These are phyloP conservation scores for Jatropha curcas DNA, from an alignment of 345 rosid species.

Conservation along the genomic window DNA sequence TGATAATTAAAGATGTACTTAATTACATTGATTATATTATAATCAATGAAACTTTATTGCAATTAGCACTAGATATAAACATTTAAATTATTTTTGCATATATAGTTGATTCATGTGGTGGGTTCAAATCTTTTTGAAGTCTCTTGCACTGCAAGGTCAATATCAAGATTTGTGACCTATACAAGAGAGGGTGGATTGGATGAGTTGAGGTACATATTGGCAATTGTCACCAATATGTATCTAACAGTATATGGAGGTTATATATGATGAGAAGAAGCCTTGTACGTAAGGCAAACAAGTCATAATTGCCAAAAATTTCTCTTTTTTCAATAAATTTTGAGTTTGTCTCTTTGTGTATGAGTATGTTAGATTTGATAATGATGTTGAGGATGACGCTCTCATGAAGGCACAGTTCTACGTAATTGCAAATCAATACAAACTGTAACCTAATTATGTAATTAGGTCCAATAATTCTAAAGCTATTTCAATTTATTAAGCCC, in stretches of 20 bases:
- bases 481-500: no score
- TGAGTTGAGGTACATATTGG: conserved; percentile 1
- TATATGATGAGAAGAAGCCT: conserved; percentile 11
- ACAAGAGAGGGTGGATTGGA: neutral
- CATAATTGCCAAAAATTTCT: neutral
- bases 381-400: neutral
- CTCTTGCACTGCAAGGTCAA: conserved; percentile 8
- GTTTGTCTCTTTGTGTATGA: neutral
- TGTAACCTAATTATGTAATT: no score
- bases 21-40: no score
- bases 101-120: neutral
- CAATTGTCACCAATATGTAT: conserved; percentile 19
- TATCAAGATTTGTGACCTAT: conserved; percentile 12
- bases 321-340: neutral
- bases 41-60: no score
- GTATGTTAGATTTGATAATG: neutral
- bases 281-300: conserved; percentile 1
- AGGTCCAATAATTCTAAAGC: no score
- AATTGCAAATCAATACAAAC: no score
- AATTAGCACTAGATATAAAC: no score
- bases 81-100: no score
- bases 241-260: neutral
- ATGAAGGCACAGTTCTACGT: neutral
- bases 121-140: neutral
- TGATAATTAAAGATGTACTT: no score